Base-by-base conservation (phyloP, 202 grass and related monocot species). In the Setaria italica region DNA sequence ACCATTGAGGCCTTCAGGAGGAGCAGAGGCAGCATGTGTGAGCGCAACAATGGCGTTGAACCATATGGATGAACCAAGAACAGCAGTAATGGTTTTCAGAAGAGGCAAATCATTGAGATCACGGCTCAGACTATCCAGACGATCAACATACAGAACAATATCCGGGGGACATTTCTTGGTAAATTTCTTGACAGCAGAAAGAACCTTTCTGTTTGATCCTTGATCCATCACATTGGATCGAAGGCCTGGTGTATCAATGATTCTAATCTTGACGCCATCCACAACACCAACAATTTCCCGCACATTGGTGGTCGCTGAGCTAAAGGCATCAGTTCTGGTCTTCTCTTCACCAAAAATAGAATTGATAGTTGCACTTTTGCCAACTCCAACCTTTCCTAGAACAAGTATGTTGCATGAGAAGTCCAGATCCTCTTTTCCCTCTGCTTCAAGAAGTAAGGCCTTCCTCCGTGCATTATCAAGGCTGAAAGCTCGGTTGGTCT, bases 341-440 rank as follows among this genome's bases (percentile, higher is more conserved):
- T 85, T 95, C 77, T 92, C 90, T 86, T 89, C 90, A 66, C 90
- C 90, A 75, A 99, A 99, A 49, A 99, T 99, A 81, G 97, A 99
- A 88, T 99, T 99, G 77, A 97, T 88, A 56, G 94, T 99, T 78
- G 97, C 94, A 83, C 93, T 96, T 85, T 99, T 99, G 35, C 97
- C 97, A 73, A 97, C 94, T 84, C 97, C 97, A 83, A 85, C 87
- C 89, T 96, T 96, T 45, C 97, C 97, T 76, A 99, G 72, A 35
- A 97, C 90, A 51, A 99, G 89, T 72, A 99, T 97, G 85, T 94
- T 99, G 66, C 93, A 94, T 41, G 91, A 92, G 76, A 99, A 99
- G 51, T 92, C 85, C 51, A 99, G 78, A 79, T 92, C 94, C 45
- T 94, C 90, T 70, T 84, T 87, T 25, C 90, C 91, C 82, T 87